Conservation (phyloP, 2,329 filamentous ascomycete genomes). For the Cladosporium sp. region DNA sequence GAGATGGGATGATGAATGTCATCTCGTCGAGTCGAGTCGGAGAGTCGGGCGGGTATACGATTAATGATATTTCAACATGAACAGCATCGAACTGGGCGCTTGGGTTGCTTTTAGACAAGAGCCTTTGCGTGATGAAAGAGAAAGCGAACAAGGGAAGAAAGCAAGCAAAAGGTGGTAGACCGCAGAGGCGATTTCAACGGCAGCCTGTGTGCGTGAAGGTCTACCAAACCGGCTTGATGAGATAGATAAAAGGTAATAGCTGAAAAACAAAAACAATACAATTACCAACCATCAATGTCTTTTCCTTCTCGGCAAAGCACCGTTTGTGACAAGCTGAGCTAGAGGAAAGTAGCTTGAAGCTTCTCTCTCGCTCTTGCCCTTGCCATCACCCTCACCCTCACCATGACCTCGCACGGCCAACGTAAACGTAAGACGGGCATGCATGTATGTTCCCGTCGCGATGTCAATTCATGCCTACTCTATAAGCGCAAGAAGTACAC, state of each 20-base stretch:
- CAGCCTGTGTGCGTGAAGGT: neutral
- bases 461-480: too few species aligned
- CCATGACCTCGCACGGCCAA: too few species aligned
- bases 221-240: neutral
- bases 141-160: neutral
- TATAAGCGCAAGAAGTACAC: too few species aligned
- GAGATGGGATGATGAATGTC: too few species aligned
- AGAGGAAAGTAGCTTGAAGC: too few species aligned
- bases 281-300: neutral
- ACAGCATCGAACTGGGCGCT: neutral
- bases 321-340: too few species aligned
- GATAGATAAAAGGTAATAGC: neutral
- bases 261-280: neutral
- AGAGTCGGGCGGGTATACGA: neutral
- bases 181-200: slow-evolving; percentile 10
- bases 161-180: neutral
- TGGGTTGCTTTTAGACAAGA: neutral
- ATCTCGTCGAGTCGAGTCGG: neutral
- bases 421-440: too few species aligned
- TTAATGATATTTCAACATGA: slow-evolving; percentile 13
- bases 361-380: too few species aligned
- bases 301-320: too few species aligned
- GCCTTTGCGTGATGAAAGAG: neutral
- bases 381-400: too few species aligned
- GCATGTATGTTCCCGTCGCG: too few species aligned